Conservation (phyloP, 31 red algal genomes). For the Pterothamnion heteromorphum region DNA sequence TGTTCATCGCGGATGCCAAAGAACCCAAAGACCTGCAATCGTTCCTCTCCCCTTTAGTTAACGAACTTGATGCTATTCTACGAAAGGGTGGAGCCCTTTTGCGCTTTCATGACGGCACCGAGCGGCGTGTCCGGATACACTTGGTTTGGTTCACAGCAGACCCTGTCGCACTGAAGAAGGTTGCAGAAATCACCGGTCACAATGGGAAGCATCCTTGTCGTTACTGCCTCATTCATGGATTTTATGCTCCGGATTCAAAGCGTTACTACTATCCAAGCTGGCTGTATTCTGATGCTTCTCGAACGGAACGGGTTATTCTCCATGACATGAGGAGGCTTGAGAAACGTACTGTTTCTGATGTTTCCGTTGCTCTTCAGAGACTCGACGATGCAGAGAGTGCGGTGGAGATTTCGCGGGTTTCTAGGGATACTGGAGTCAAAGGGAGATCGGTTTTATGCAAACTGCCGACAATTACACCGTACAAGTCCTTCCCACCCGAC, state of each 20-base stretch:
- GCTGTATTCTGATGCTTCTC: no score
- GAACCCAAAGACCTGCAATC: constrained; percentile 10
- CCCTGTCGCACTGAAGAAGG: constrained; percentile 23
- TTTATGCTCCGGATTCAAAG: neutral
- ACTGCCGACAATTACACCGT: neutral
- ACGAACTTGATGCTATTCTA: neutral
- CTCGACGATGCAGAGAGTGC: no score
- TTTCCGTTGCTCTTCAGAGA: no score
- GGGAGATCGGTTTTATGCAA: neutral
- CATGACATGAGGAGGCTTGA: no score
- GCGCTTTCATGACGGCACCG: neutral
- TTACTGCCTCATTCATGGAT: neutral
- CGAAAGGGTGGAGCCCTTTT: neutral
- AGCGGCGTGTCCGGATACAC: constrained; percentile 11
- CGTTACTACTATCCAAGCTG: constrained; percentile 43
- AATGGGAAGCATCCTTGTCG: constrained; percentile 32
- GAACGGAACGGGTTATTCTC: no score
- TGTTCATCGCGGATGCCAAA: neutral
- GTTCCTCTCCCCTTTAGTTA: neutral
- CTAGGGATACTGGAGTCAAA: no score
- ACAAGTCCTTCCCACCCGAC: neutral
- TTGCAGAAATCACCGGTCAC: constrained; percentile 36
- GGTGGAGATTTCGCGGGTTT: no score
- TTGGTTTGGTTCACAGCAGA: constrained; percentile 40
- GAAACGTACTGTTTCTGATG: no score